Base-by-base conservation (phyloP, 257 asterid genomes). In the Solanum gracilifrons region DNA sequence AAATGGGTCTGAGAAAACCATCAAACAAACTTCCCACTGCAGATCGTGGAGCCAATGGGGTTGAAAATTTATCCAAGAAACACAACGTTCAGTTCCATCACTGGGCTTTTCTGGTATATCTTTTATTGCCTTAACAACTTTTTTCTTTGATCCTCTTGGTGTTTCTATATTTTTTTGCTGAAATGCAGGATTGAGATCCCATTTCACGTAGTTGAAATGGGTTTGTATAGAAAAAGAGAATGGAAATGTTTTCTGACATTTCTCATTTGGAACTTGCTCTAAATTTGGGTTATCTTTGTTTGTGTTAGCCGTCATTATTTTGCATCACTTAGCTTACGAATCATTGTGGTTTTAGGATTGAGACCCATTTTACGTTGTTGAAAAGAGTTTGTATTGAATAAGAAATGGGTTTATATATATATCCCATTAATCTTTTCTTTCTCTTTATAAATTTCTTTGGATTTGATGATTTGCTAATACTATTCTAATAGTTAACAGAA, bases 61-160 rank as follows among this genome's bases (percentile, higher is more conserved):
- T 33, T 35, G 89, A 76, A 88, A 58, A 33, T 83, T 48, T 85
- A 7, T 66, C 21, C 1, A 90, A 86, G 21, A 89, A 87, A 72
- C 80, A 85, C 68, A 86, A 55, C 21, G 83, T 85, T 36, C 85
- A 83, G 35, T 86, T 86, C 51, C 35, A 91, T 43, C 92, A 88
- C 58, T 88, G 92, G 92, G 92, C 92, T 33, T 86, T 90, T 85
- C 77, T 91, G 90, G 95, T 92, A 92, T 82, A 18, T 29, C 25
- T 11, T 5, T 33, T 27, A 21, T 7, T 4, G 16, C 48, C 21
- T 86, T 75, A 9, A 39, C 23, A 32, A 10, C 64, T 68, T 88
- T 35, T 10, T 29, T 36, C 13, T 2, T 62, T 80, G 15, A 21
- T 86, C 8, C 27, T 8, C 37, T 55, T 41, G 20, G 20, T 43